phyloP scores from a whole-genome alignment of 148 eudicot genomes.

The Polygonum aviculare region DNA sequence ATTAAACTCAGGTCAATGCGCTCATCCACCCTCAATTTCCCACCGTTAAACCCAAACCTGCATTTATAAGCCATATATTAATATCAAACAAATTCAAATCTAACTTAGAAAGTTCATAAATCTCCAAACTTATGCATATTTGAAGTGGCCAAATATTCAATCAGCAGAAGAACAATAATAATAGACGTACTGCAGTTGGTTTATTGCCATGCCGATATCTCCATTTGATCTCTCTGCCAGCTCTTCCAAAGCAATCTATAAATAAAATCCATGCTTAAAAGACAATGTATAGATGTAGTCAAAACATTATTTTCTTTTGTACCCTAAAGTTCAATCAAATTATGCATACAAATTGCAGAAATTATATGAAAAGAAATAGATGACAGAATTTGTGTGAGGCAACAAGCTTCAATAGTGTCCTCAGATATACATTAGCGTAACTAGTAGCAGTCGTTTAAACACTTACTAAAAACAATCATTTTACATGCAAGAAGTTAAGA shows the following conservation, averaged over 20 bases:
- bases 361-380: not conserved
- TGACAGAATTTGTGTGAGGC: not conserved
- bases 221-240: constrained; percentile 87
- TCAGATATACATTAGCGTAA: not conserved
- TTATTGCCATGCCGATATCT: constrained; percentile 95
- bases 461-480: not conserved
- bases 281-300: too few species aligned
- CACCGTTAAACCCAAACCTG: constrained; percentile 81
- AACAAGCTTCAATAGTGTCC: not conserved
- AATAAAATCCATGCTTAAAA: too few species aligned
- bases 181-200: constrained; percentile 88
- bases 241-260: constrained; percentile 97
- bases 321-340: not conserved
- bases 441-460: not conserved
- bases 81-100: not conserved
- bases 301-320: not conserved
- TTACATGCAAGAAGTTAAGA: not conserved
- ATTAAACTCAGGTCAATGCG: constrained; percentile 79
- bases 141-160: not conserved
- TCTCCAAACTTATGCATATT: not conserved
- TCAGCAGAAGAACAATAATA: not conserved
- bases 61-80: constrained; percentile 11
- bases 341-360: not conserved
- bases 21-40: constrained; percentile 89
- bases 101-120: not conserved